These are phyloP conservation scores for Ceriops zippeliana DNA, from an alignment of 345 rosid species.

Conservation along the genomic window DNA sequence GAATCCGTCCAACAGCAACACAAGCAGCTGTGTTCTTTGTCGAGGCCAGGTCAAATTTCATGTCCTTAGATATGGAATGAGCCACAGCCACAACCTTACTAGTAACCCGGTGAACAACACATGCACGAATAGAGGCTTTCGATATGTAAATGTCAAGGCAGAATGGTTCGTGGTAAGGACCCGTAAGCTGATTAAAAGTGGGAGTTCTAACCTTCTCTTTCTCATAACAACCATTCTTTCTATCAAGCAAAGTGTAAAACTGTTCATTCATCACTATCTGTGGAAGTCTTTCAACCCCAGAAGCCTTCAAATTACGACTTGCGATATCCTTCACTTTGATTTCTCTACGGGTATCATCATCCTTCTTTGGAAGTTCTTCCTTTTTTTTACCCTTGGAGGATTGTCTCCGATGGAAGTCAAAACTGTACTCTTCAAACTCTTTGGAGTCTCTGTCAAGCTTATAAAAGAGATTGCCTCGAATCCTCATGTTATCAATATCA, in stretches of 20 bases:
- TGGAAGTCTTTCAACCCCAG: conserved; percentile 17
- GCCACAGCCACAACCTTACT: conserved; percentile 89
- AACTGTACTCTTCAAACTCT: conserved; percentile 77
- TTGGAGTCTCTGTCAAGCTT: conserved; percentile 73
- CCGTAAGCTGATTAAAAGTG: conserved; percentile 88
- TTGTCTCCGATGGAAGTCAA: conserved; percentile 72
- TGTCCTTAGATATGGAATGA: conserved; percentile 85
- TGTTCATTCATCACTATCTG: conserved; percentile 16
- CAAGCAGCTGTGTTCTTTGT: conserved; percentile 72
- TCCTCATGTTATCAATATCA: conserved; percentile 60
- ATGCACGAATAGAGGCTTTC: conserved; percentile 80
- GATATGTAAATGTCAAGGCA: conserved; percentile 84
- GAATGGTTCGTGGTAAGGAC: conserved; percentile 83
- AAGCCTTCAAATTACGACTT: background rate
- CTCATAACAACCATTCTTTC: conserved; percentile 6
- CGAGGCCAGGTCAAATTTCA: conserved; percentile 78
- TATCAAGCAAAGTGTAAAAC: conserved; percentile 10
- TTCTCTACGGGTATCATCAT: background rate
- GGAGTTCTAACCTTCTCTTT: conserved; percentile 48
- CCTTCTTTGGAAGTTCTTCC: conserved; percentile 22
- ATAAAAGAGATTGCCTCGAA: conserved; percentile 74
- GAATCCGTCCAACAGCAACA: conserved; percentile 58
- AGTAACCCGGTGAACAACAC: conserved; percentile 75
- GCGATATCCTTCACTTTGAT: conserved; percentile 26
- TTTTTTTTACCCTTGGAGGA: conserved; percentile 31